Conservation (phyloP, 163 green algal genomes). For the Scenedesmus sp. region DNA sequence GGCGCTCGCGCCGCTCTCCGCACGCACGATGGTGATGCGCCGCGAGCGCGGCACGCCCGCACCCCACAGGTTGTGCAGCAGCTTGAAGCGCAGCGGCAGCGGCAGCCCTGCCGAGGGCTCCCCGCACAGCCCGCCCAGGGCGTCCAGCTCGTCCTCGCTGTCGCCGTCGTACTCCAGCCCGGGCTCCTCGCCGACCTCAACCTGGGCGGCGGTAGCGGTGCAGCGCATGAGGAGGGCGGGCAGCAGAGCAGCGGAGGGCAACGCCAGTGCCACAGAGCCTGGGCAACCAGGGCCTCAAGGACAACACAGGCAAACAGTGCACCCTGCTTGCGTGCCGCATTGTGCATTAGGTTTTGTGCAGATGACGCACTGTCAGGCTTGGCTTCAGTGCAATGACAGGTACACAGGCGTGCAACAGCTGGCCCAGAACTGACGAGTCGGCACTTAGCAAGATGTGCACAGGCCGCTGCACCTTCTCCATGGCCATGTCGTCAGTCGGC, state of each 20-base stretch:
- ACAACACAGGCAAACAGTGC: no score
- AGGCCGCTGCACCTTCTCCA: slow-evolving; percentile 57
- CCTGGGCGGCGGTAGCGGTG: background rate
- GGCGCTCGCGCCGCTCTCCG: background rate
- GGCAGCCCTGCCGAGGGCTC: background rate
- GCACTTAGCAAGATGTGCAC: background rate
- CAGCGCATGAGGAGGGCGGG: background rate
- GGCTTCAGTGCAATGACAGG: no score
- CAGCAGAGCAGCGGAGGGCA: background rate
- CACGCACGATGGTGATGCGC: slow-evolving; percentile 41
- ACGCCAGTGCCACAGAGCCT: background rate
- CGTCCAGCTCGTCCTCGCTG: slow-evolving; percentile 85
- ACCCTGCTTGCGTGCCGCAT: no score
- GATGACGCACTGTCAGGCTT: no score
- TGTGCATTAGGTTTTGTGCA: no score
- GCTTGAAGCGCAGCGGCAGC: slow-evolving; percentile 57
- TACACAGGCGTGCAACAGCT: background rate
- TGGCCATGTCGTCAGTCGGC: slow-evolving; percentile 62
- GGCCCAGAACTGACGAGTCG: background rate
- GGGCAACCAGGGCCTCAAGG: no score
- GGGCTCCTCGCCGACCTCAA: slow-evolving; percentile 63
- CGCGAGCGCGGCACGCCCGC: slow-evolving; percentile 30
- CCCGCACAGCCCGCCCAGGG: slow-evolving; percentile 59
- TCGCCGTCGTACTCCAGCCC: slow-evolving; percentile 85
- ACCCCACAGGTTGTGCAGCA: slow-evolving; percentile 69